Percentiles rank a stretch among this genome's conserved stretches.
Evolutionary conservation across 2,329 filamentous ascomycete genomes (phyloP).

Genomic region (Cladophialophora immunda): DNA sequence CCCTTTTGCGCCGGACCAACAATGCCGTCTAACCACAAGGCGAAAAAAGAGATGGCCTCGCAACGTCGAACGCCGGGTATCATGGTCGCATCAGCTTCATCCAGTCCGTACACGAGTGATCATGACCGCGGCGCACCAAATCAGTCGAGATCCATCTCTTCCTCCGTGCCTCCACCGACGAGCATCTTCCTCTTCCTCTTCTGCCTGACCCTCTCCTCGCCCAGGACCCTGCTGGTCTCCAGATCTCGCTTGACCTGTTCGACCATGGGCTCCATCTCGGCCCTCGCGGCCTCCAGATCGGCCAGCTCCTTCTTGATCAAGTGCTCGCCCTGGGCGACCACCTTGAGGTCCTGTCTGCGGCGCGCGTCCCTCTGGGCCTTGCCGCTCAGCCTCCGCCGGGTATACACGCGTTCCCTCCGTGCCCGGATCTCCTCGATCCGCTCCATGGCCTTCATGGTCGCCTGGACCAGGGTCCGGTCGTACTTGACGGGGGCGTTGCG

Average conservation of each 20-base stretch:
- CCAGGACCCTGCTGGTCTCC: conserved; percentile 49
- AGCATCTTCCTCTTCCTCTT: conserved; percentile 56
- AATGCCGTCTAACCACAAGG: background rate
- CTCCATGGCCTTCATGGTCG: conserved; percentile 91
- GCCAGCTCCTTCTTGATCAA: conserved; percentile 77
- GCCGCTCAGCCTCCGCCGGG: conserved; percentile 91
- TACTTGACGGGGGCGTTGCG: conserved; percentile 96
- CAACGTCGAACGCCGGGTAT: conserved; percentile 18
- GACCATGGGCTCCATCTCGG: conserved; percentile 43
- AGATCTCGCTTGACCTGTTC: conserved; percentile 42
- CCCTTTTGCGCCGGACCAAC: background rate
- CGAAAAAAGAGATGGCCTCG: background rate
- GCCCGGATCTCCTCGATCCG: conserved; percentile 84
- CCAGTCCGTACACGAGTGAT: background rate
- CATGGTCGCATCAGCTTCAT: conserved; percentile 23
- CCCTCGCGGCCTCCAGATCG: conserved; percentile 63
- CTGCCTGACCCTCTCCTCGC: conserved; percentile 52
- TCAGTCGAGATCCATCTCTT: conserved; percentile 59
- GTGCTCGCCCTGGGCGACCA: conserved; percentile 92
- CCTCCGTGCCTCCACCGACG: conserved; percentile 55
- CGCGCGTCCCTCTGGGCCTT: conserved; percentile 77
- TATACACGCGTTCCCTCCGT: conserved; percentile 87
- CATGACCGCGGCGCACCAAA: conserved; percentile 7
- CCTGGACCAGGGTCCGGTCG: conserved; percentile 87
- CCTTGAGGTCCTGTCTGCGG: conserved; percentile 80